Conservation (phyloP, 129 eudicot genomes). For the Chrysanthemum seticuspe region DNA sequence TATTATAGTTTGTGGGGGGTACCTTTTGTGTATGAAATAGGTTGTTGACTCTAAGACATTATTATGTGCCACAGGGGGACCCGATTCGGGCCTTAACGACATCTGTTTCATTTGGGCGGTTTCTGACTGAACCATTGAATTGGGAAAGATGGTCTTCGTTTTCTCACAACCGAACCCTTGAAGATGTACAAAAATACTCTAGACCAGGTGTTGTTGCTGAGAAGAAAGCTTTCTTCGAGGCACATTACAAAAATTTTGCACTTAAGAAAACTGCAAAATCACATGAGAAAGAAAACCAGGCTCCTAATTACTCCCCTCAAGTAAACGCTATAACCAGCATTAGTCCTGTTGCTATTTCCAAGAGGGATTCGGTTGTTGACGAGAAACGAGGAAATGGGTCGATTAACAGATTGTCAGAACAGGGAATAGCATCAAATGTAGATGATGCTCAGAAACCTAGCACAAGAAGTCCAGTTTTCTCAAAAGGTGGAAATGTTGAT, state of each 20-base stretch:
- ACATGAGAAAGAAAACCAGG: constrained; percentile 48
- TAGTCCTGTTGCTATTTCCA: constrained; percentile 13
- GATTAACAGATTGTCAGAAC: constrained; percentile 5
- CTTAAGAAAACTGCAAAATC: constrained; percentile 40
- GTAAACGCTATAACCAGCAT: constrained; percentile 9
- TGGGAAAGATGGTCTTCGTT: constrained; percentile 94
- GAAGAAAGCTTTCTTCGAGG: constrained; percentile 89
- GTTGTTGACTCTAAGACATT: no score
- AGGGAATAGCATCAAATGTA: constrained; percentile 12
- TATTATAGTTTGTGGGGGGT: no score
- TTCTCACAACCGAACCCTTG: constrained; percentile 67
- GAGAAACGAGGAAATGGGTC: constrained; percentile 17
- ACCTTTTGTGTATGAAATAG: no score
- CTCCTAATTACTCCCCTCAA: constrained; percentile 29
- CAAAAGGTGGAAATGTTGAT: constrained; percentile 16
- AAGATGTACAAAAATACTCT: constrained; percentile 75
- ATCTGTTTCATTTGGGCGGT: constrained; percentile 84
- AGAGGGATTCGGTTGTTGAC: constrained; percentile 16
- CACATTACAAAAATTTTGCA: constrained; percentile 67
- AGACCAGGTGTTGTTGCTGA: constrained; percentile 89
- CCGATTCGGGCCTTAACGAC: constrained; percentile 59
- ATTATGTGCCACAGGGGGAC: constrained; percentile 52
- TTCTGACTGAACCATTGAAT: constrained; percentile 67
- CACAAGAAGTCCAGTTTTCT: constrained; percentile 11
- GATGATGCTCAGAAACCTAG: constrained; percentile 14